These are phyloP conservation scores for Sclerotinia nivalis DNA, from an alignment of 2,329 filamentous ascomycete genomes.

Conservation along the genomic window DNA sequence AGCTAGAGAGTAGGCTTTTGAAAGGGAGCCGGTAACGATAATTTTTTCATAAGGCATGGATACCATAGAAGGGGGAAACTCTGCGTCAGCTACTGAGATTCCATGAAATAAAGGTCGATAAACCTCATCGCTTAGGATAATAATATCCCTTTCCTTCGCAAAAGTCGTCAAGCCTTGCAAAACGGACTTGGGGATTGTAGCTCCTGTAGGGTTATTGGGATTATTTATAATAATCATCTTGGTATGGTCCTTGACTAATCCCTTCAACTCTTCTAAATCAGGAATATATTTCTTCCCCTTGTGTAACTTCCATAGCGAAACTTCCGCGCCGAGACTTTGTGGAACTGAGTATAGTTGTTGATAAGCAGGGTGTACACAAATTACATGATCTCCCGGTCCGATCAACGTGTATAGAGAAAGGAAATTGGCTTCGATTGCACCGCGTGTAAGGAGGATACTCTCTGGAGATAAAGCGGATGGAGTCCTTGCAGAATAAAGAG, in stretches of 20 bases:
- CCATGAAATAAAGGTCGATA: slow-evolving; percentile 79
- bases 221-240: slow-evolving; percentile 74
- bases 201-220: slow-evolving; percentile 81
- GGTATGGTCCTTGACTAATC: slow-evolving; percentile 66
- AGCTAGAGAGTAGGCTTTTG: slow-evolving; percentile 81
- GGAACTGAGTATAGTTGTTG: slow-evolving; percentile 81
- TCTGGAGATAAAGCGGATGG: slow-evolving; percentile 52
- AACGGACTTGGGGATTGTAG: slow-evolving; percentile 61
- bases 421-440: slow-evolving; percentile 84
- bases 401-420: slow-evolving; percentile 73
- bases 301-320: slow-evolving; percentile 73
- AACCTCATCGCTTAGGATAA: slow-evolving; percentile 76
- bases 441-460: slow-evolving; percentile 73
- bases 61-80: slow-evolving; percentile 67
- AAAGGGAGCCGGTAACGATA: slow-evolving; percentile 77
- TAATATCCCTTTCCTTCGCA: slow-evolving; percentile 62
- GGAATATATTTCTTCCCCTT: slow-evolving; percentile 66
- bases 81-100: slow-evolving; percentile 36
- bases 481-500: slow-evolving; percentile 61
- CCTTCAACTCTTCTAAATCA: slow-evolving; percentile 64
- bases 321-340: slow-evolving; percentile 70
- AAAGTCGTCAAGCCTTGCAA: slow-evolving; percentile 64
- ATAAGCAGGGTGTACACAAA: slow-evolving; percentile 86
- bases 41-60: slow-evolving; percentile 70
- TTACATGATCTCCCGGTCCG: slow-evolving; percentile 74